These are phyloP conservation scores for Melaleuca alternifolia DNA, from an alignment of 345 rosid genomes.

Conservation along the genomic window DNA sequence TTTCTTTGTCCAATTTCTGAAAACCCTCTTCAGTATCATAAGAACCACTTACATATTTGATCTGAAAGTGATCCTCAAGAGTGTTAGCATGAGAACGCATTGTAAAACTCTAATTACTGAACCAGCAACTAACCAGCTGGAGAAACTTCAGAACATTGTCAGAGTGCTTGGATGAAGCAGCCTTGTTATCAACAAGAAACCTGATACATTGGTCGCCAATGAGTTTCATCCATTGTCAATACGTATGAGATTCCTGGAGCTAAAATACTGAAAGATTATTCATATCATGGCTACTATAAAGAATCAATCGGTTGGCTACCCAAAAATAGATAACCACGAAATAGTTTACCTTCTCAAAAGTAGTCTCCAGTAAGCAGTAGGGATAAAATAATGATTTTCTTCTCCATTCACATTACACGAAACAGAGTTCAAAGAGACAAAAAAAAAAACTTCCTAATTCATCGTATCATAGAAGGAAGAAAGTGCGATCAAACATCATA, in stretches of 20 bases:
- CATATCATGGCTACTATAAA: background rate
- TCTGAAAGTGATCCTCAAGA: constrained; percentile 24
- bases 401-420: background rate
- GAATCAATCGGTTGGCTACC: background rate
- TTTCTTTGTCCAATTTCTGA: constrained; percentile 54
- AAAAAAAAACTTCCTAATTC: background rate
- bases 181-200: constrained; percentile 49
- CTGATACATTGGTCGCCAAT: constrained; percentile 21
- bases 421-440: background rate
- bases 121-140: constrained; percentile 53
- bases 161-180: constrained; percentile 26
- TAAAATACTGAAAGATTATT: background rate
- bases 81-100: background rate
- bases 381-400: background rate
- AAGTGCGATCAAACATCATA: background rate
- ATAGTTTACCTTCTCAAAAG: background rate
- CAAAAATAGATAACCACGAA: background rate
- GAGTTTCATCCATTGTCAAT: background rate
- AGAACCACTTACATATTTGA: constrained; percentile 85
- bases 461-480: background rate
- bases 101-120: background rate
- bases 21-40: constrained; percentile 86
- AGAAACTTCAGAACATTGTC: constrained; percentile 57
- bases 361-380: background rate
- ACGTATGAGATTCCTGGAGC: background rate